Evolutionary conservation across 176 grass and related monocot species (phyloP).

Genomic region (Ensete glaucum): DNA sequence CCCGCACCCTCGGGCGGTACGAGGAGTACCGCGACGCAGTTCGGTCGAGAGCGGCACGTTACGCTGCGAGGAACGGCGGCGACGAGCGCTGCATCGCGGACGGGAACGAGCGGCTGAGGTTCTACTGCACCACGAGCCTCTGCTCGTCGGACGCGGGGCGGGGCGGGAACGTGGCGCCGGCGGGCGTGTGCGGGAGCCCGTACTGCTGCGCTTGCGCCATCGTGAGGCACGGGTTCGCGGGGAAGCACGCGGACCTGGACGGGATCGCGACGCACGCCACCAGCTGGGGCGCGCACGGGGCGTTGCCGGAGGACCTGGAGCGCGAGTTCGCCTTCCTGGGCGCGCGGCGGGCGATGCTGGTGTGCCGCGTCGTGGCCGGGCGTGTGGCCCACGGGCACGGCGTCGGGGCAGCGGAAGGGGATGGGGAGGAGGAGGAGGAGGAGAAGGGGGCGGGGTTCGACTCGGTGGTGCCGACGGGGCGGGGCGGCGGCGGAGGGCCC

Average conservation of each 20-base stretch:
- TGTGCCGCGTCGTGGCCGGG: conserved; percentile 78
- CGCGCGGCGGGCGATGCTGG: conserved; percentile 67
- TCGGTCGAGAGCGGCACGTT: conserved; percentile 43
- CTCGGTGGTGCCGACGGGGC: conserved; percentile 30
- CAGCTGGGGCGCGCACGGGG: conserved; percentile 46
- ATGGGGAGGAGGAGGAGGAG: neutral
- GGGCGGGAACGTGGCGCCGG: conserved; percentile 15
- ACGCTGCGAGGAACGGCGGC: neutral
- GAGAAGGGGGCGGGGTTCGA: conserved; percentile 40
- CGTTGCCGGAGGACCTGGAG: conserved; percentile 68
- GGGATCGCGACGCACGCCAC: conserved; percentile 63
- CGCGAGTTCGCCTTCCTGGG: conserved; percentile 76
- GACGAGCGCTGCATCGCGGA: conserved; percentile 78
- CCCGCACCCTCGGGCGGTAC: conserved; percentile 45
- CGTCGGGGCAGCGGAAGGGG: neutral
- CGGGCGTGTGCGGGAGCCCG: conserved; percentile 46
- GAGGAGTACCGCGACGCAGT: conserved; percentile 83
- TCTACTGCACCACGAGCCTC: conserved; percentile 82
- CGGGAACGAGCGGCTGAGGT: conserved; percentile 77
- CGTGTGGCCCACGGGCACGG: conserved; percentile 15
- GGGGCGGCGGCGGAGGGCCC: neutral
- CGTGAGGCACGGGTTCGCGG: conserved; percentile 58
- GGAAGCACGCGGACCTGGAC: conserved; percentile 79
- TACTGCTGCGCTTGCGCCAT: conserved; percentile 81
- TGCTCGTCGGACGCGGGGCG: conserved; percentile 29